Evolutionary conservation across 2,329 filamentous ascomycete species (phyloP), one percentile per base, ranked within the genome.

Genomic region (Colletotrichum phormii): DNA sequence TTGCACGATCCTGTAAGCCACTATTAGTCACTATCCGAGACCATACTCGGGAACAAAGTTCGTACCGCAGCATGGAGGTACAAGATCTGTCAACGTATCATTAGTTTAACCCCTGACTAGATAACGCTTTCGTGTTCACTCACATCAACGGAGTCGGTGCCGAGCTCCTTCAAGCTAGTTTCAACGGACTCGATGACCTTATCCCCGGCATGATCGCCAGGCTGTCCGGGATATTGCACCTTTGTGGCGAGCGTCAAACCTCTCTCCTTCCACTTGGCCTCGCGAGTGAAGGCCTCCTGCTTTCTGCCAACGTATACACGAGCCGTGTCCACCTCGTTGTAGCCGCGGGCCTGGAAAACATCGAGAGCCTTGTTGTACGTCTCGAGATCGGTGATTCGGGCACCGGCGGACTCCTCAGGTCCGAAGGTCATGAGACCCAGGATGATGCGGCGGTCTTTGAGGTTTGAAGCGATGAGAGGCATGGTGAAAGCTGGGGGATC

Each of bases 341-440:
- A 96, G 49, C 94, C 94, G 70, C 91, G 88, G n/a, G 86, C 84
- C 81, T 96, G 93, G 79, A 97, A 91, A 75, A 92, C 87, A 80
- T 96, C 92, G 49, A 97, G 89, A 55, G 89, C 89, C 77, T 89
- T 89, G 77, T 92, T 93, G 85, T 92, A 95, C 55, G 93, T 92
- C 71, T 90, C 81, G 2, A 87, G 37, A 67, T 87, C 84, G 11
- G 93, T 95, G 78, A 97, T 91, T 58, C 94, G 91, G 57, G 92
- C 94, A 46, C 93, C 94, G 13, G 79, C 77, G 13, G 80, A 76
- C 71, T 87, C 86, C 70, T 90, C 89, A 2, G 93, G 90, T 35
- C 93, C 93, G 84, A 95, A 95, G 79, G 93, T 95, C 95, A 97
- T 97, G 67, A 95, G 88, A 75, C 95, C 94, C 51, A 97, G 90